These are phyloP conservation scores for Chytriomyces sp. DNA, from an alignment of 192 early-diverging fungal genomes.

Conservation along the genomic window DNA sequence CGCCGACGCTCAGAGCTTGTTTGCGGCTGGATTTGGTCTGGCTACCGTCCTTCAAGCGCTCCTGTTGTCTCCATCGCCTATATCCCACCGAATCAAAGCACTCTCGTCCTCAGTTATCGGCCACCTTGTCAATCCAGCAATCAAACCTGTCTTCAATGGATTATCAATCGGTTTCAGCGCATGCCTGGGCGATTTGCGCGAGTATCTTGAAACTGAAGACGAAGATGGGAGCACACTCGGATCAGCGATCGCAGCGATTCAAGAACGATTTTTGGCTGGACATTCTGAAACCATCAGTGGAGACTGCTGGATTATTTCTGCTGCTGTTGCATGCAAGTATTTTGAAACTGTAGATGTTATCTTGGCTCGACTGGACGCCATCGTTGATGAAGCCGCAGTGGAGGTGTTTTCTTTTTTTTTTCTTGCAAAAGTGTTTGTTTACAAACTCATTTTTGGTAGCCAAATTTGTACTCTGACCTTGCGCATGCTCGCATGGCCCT, in stretches of 20 bases:
- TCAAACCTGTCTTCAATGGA: slow-evolving; percentile 6
- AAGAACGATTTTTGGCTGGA: background rate
- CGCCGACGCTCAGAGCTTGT: background rate
- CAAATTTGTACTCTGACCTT: background rate
- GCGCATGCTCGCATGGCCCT: background rate
- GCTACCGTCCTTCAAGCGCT: background rate
- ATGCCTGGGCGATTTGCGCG: slow-evolving; percentile 1
- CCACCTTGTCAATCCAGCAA: background rate
- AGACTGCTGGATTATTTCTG: slow-evolving; percentile 25
- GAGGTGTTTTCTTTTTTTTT: background rate
- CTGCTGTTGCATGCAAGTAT: background rate
- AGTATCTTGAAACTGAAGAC: slow-evolving; percentile 7
- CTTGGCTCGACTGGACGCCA: background rate
- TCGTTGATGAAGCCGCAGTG: background rate
- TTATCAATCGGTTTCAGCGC: background rate
- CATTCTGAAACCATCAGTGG: background rate
- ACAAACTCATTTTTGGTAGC: background rate
- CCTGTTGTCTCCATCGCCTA: slow-evolving; percentile 1
- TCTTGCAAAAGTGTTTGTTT: background rate
- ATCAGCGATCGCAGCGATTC: background rate
- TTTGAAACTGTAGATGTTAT: background rate
- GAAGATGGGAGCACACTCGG: background rate
- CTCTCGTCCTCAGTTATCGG: background rate
- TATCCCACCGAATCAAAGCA: background rate
- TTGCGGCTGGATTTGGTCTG: slow-evolving; percentile 20